These are phyloP conservation scores for Opeltia flavorubescens DNA, from an alignment of 495 filamentous ascomycete genomes.

Conservation along the genomic window DNA sequence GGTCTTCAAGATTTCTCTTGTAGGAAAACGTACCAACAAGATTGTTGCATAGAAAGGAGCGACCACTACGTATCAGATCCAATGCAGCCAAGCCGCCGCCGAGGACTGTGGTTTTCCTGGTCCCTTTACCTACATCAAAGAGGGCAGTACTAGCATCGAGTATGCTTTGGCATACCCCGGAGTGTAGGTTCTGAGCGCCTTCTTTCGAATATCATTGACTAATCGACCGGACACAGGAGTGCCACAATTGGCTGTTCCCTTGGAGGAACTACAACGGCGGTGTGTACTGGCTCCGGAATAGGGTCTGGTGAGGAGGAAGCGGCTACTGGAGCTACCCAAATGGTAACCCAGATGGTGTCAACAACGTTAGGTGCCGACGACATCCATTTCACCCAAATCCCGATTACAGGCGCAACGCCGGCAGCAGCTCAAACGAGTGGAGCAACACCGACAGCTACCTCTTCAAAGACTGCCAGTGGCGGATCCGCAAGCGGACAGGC, in stretches of 20 bases:
- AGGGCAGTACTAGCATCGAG: neutral
- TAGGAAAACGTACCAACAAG: neutral
- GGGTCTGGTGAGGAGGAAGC: neutral
- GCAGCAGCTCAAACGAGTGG: neutral
- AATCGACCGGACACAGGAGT: neutral
- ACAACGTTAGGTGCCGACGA: neutral
- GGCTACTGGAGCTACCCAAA: neutral
- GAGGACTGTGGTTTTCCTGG: neutral
- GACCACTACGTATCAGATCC: neutral
- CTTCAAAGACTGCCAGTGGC: neutral
- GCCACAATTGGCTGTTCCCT: neutral
- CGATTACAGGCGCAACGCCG: neutral
- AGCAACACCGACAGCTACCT: neutral
- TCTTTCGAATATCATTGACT: neutral
- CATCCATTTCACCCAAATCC: neutral
- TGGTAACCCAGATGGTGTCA: neutral
- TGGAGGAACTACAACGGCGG: neutral
- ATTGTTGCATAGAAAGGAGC: neutral
- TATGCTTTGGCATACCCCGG: neutral
- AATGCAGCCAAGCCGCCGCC: neutral
- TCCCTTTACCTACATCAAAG: neutral
- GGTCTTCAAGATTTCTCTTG: neutral
- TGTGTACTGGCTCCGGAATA: neutral
- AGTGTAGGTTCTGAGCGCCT: neutral
- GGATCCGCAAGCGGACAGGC: neutral